Conservation (phyloP, 2,329 filamentous ascomycete genomes). For the Fusarium torulosum region DNA sequence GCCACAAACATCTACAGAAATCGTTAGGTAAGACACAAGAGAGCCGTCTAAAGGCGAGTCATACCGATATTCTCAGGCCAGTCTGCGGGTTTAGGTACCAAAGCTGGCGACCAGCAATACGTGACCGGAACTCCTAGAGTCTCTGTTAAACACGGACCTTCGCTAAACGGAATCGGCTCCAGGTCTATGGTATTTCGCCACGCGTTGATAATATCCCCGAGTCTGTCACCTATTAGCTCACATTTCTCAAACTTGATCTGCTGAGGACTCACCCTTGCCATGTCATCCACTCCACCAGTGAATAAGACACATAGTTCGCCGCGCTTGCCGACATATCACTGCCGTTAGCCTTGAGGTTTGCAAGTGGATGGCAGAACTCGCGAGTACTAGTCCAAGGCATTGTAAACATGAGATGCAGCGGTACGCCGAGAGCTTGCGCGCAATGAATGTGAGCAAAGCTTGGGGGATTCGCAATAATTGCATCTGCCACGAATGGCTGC, state of each 20-base stretch:
- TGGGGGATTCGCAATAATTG: constrained; percentile 64
- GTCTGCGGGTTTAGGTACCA: not conserved
- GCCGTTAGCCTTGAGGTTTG: constrained; percentile 71
- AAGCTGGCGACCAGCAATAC: constrained; percentile 3
- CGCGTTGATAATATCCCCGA: constrained; percentile 40
- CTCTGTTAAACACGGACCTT: constrained; percentile 76
- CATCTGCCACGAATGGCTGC: constrained; percentile 61
- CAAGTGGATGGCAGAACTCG: constrained; percentile 78
- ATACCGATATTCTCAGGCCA: not conserved
- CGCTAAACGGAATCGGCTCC: constrained; percentile 48
- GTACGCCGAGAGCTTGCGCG: constrained; percentile 59
- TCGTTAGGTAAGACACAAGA: not conserved
- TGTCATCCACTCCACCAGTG: constrained; percentile 79
- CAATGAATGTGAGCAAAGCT: constrained; percentile 64
- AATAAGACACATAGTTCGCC: constrained; percentile 78
- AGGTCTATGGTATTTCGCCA: constrained; percentile 34
- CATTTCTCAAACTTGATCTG: rapidly evolving
- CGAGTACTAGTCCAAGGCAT: constrained; percentile 84
- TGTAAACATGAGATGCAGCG: constrained; percentile 63
- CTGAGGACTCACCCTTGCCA: constrained; percentile 70
- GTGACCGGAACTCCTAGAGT: not conserved
- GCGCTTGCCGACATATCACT: constrained; percentile 44
- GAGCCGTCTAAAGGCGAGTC: too few relatives aligned
- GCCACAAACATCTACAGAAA: not conserved
- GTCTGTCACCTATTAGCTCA: constrained; percentile 1